Conservation (phyloP, 1,139 yeast genomes). For the Wickerhamiella infanticola region DNA sequence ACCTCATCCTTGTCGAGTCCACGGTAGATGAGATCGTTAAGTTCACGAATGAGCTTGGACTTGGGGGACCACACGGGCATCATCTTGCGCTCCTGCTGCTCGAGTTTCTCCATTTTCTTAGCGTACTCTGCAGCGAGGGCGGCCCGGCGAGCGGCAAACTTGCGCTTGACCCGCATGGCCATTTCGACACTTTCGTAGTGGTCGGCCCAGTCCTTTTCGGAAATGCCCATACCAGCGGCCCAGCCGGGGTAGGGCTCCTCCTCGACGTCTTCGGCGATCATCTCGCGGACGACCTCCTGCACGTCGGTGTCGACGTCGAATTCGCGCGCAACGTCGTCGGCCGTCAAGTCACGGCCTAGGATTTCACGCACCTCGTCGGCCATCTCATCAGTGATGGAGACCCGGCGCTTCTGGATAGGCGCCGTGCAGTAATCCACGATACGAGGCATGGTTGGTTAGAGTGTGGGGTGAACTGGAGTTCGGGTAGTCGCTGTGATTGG, state of each 20-base stretch:
- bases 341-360: slow-evolving; percentile 7
- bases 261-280: slow-evolving; percentile 8
- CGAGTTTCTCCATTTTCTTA: slow-evolving; percentile 6
- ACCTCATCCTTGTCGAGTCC: slow-evolving; percentile 5
- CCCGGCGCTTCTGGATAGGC: slow-evolving; percentile 8
- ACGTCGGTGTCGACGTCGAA: slow-evolving; percentile 8
- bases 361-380: slow-evolving; percentile 10
- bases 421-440: slow-evolving; percentile 8
- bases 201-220: slow-evolving; percentile 8
- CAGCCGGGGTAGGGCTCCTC: slow-evolving; percentile 10
- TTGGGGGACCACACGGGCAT: slow-evolving; percentile 10
- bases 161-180: slow-evolving; percentile 8
- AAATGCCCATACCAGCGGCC: slow-evolving; percentile 9
- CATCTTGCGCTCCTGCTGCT: slow-evolving; percentile 7
- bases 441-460: slow-evolving; percentile 6
- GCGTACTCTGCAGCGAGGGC: slow-evolving; percentile 8
- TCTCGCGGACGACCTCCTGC: slow-evolving; percentile 8
- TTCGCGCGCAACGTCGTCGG: slow-evolving; percentile 9
- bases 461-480: neutral
- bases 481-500: neutral
- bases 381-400: slow-evolving; percentile 10
- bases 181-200: slow-evolving; percentile 8
- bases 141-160: slow-evolving; percentile 8
- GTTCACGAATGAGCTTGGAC: slow-evolving; percentile 8
- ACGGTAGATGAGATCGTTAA: slow-evolving; percentile 7